These are phyloP conservation scores for Cryptococcus sp. DNA, from an alignment of 1,284 basidiomycete genomes.

Conservation along the genomic window DNA sequence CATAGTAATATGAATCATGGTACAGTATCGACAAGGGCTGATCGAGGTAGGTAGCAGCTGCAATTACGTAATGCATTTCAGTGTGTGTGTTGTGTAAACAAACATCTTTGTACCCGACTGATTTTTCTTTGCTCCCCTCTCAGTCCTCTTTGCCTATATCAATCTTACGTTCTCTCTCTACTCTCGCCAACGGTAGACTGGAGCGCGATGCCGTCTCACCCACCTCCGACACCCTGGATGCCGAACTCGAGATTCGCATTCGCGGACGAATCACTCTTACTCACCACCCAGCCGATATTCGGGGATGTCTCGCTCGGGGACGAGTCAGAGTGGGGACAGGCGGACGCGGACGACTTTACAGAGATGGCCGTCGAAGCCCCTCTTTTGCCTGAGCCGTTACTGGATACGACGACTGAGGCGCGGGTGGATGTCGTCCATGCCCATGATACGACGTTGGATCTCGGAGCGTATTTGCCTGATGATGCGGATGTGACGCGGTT, in stretches of 20 bases:
- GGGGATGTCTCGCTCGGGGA: constrained; percentile 11
- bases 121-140: constrained; percentile 4
- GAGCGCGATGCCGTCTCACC: constrained; percentile 1
- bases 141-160: too few relatives aligned
- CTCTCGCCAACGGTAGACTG: neutral
- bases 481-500: neutral
- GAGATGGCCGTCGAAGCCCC: too few relatives aligned
- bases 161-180: too few relatives aligned
- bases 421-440: too few relatives aligned
- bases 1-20: too few relatives aligned
- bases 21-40: too few relatives aligned
- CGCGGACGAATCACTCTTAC: constrained; percentile 19
- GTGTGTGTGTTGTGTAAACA: neutral
- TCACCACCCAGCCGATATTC: constrained; percentile 20
- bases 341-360: too few relatives aligned
- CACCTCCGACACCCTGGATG: constrained; percentile 21
- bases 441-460: constrained; percentile 8
- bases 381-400: too few relatives aligned
- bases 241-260: constrained; percentile 7
- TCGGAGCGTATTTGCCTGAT: constrained; percentile 19
- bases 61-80: too few relatives aligned
- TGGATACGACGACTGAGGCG: too few relatives aligned
- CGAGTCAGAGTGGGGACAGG: constrained; percentile 12
- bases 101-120: constrained; percentile 8
- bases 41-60: too few relatives aligned